Percentiles rank a stretch among this genome's conserved stretches.
Evolutionary conservation across 805 yeast species (phyloP).

Genomic region (Millerago galiae): DNA sequence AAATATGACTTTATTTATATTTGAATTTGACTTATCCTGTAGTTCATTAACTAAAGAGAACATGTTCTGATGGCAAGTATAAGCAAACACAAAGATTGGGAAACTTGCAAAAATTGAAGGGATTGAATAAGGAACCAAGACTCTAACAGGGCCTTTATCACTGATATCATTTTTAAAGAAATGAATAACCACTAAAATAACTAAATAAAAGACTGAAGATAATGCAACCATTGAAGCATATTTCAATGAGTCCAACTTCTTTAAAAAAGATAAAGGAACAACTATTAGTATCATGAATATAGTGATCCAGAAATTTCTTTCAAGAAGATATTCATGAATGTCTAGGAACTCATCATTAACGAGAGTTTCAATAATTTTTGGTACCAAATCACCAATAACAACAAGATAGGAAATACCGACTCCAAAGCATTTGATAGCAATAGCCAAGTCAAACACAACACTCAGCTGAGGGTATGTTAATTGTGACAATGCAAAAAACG

Average conservation of each 20-base stretch:
- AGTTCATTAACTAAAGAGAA: constrained; percentile 84
- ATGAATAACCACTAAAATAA: constrained; percentile 68
- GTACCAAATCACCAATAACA: constrained; percentile 66
- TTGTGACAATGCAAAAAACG: constrained; percentile 58
- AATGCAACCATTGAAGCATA: constrained; percentile 82
- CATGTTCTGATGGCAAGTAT: constrained; percentile 95
- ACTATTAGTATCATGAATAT: constrained; percentile 41
- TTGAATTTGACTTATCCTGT: constrained; percentile 41
- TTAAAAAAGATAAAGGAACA: constrained; percentile 57
- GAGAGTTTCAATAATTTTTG: constrained; percentile 42
- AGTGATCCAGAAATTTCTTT: constrained; percentile 57
- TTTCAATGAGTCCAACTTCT: constrained; percentile 73
- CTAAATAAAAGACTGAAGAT: constrained; percentile 71
- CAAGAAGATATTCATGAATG: constrained; percentile 21
- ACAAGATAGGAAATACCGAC: constrained; percentile 63
- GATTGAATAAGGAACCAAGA: constrained; percentile 40
- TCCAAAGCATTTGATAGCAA: constrained; percentile 67
- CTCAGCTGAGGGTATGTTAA: constrained; percentile 55
- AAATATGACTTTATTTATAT: constrained; percentile 40
- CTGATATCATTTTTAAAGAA: constrained; percentile 52
- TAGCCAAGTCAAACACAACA: constrained; percentile 59
- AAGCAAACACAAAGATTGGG: constrained; percentile 92
- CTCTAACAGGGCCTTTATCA: constrained; percentile 43
- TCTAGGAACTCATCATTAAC: constrained; percentile 14
- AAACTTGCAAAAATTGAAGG: constrained; percentile 58